Evolutionary conservation across 2,329 filamentous ascomycete genomes (phyloP).

Genomic region (Colletotrichum tofieldiae): DNA sequence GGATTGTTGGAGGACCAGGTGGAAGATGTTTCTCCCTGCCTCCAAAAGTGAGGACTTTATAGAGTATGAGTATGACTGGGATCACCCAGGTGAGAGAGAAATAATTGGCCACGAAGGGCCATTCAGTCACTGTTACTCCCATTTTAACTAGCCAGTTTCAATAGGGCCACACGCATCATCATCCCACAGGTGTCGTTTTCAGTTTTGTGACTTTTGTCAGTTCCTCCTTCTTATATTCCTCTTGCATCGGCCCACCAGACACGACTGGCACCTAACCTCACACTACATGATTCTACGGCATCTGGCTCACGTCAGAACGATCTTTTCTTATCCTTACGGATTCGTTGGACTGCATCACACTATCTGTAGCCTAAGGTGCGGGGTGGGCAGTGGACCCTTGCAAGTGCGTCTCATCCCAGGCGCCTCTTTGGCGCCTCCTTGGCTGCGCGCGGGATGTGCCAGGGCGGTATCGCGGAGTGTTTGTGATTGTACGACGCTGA

Average conservation of each 20-base stretch:
- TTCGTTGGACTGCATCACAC: neutral
- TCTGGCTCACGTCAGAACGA: neutral
- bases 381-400: neutral
- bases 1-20: slow-evolving; percentile 57
- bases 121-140: neutral
- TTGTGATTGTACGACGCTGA: neutral
- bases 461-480: too few relatives aligned
- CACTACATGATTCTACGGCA: rapidly evolving
- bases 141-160: neutral
- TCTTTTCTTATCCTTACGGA: neutral
- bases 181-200: neutral
- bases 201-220: neutral
- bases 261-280: neutral
- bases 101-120: neutral
- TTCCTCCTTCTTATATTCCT: neutral
- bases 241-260: neutral
- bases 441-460: neutral
- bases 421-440: neutral
- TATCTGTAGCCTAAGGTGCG: neutral
- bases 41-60: slow-evolving; percentile 17
- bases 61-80: slow-evolving; percentile 5
- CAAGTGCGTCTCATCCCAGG: neutral
- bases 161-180: neutral
- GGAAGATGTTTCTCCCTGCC: slow-evolving; percentile 29
- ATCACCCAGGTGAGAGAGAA: neutral